Base-by-base conservation (phyloP, 2,329 filamentous ascomycete genomes). In the Elsinoe arachidis region DNA sequence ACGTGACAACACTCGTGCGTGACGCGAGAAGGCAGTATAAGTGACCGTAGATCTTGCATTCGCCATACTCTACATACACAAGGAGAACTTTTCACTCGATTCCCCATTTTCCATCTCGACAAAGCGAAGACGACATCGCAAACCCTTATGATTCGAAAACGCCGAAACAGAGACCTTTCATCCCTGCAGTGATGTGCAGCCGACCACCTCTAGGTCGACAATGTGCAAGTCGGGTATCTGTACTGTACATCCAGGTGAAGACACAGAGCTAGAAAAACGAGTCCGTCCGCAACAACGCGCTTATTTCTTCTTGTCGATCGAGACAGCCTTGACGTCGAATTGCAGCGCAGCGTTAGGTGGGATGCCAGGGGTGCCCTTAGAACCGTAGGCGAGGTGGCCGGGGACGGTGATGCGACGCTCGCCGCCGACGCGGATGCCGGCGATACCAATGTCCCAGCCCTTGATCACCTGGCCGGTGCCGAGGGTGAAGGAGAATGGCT, bases 381-480 rank as follows among this genome's bases (percentile, higher is more conserved):
- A 90, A 74, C 95, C 93, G 73, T 99, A 99, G 67, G 87, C 95
- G 59, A 92, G 83, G 67, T 86, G 78, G 49, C 93, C 80, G 49
- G 95, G 95, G 68, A 99, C 90, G 62, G 85, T 91, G 68, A 99
- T 80, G 65, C 93, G 86, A 68, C 93, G 89, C 81, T 99, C 95
- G 67, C 90, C 90, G 68, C 93, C 93, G 65, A 91, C 86, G 65
- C 85, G 79, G 90, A 99, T 96, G 74, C 95, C 95, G 65, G 82
- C 80, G 65, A 99, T 79, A 75, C 93, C 93, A 63, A 97, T 83
- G 72, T 99, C 95, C 95, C 93, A 97, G 65, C 93, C 93, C 82
- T 95, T 93, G 79, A 99, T 99, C 68, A 99, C 95, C 74, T 97
- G 89, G 61, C 91, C 91, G 70, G 85, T 84, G 65, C 93, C 95